Conservation (phyloP, 2,329 filamentous ascomycete genomes). For the Chaetomiaceae sp. region DNA sequence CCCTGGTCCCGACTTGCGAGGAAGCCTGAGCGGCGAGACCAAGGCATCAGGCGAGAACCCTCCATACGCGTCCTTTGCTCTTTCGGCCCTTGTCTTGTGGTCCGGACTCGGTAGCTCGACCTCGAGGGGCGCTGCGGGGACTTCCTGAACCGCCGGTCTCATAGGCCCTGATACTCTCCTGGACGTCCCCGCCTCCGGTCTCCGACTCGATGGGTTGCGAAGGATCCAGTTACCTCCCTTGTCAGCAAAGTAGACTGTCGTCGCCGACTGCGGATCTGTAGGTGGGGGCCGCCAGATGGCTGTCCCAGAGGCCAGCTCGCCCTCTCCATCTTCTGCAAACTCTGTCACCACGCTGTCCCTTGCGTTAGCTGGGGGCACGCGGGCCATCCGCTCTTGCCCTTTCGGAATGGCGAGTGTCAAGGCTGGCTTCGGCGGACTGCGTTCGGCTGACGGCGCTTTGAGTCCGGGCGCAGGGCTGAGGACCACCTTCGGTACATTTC, state of each 20-base stretch:
- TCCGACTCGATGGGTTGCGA: constrained; percentile 29
- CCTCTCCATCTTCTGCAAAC: constrained; percentile 48
- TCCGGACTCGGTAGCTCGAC: constrained; percentile 24
- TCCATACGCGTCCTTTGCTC: constrained; percentile 18
- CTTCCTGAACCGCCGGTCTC: not conserved
- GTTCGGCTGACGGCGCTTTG: constrained; percentile 19
- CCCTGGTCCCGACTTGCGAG: constrained; percentile 27
- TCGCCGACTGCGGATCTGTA: constrained; percentile 41
- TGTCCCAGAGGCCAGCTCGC: constrained; percentile 31
- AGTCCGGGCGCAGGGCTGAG: constrained; percentile 16
- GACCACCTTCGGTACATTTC: constrained; percentile 20
- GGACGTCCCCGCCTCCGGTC: not conserved
- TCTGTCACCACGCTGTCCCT: constrained; percentile 46
- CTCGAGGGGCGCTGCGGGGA: not conserved
- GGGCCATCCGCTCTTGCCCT: constrained; percentile 7
- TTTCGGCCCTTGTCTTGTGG: constrained; percentile 25
- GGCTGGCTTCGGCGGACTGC: constrained; percentile 36
- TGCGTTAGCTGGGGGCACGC: constrained; percentile 14
- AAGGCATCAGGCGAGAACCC: constrained; percentile 19
- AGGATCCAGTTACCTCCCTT: constrained; percentile 52
- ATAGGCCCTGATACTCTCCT: not conserved
- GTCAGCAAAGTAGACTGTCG: constrained; percentile 48
- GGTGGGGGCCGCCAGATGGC: constrained; percentile 50
- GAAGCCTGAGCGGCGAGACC: constrained; percentile 22
- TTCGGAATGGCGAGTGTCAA: constrained; percentile 39